phyloP scores from a whole-genome alignment of 2,329 filamentous ascomycete genomes.

The Paradendryphiella salina region DNA sequence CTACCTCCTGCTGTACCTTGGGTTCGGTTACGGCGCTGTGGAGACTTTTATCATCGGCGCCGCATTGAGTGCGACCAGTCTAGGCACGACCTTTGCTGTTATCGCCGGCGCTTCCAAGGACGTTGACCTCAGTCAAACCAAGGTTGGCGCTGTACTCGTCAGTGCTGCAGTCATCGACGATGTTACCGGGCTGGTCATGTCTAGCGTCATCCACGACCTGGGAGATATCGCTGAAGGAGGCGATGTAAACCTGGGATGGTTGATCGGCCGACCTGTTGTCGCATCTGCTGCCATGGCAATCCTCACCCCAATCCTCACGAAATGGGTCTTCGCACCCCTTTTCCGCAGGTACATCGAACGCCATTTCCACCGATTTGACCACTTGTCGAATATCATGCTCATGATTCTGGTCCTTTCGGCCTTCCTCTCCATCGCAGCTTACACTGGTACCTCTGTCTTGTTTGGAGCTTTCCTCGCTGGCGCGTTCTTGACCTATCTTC shows the following conservation, averaged over 20 bases:
- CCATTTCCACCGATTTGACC: conserved; percentile 28
- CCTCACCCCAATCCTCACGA: conserved; percentile 30
- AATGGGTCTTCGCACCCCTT: conserved; percentile 45
- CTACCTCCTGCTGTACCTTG: conserved; percentile 48
- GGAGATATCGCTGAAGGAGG: conserved; percentile 19
- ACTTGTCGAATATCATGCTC: conserved; percentile 31
- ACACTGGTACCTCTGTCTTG: conserved; percentile 35
- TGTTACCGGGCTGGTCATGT: conserved; percentile 52
- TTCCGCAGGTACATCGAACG: conserved; percentile 24
- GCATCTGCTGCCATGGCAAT: conserved; percentile 28
- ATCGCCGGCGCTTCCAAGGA: conserved; percentile 38
- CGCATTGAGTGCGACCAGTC: conserved; percentile 31
- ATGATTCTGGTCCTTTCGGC: conserved; percentile 36
- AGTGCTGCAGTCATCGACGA: conserved; percentile 55
- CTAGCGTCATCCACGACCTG: conserved; percentile 36
- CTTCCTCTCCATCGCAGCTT: conserved; percentile 36
- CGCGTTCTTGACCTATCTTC: conserved; percentile 34
- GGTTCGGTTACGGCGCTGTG: conserved; percentile 48
- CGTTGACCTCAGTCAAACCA: conserved; percentile 50
- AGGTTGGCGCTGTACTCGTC: conserved; percentile 51
- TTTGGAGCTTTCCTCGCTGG: conserved; percentile 41
- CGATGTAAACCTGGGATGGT: conserved; percentile 24
- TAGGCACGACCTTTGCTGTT: conserved; percentile 44
- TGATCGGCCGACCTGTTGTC: conserved; percentile 35
- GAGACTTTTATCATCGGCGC: conserved; percentile 39